Conservation (phyloP, 1,139 yeast genomes). For the Saccharomycopsis hybrid region DNA sequence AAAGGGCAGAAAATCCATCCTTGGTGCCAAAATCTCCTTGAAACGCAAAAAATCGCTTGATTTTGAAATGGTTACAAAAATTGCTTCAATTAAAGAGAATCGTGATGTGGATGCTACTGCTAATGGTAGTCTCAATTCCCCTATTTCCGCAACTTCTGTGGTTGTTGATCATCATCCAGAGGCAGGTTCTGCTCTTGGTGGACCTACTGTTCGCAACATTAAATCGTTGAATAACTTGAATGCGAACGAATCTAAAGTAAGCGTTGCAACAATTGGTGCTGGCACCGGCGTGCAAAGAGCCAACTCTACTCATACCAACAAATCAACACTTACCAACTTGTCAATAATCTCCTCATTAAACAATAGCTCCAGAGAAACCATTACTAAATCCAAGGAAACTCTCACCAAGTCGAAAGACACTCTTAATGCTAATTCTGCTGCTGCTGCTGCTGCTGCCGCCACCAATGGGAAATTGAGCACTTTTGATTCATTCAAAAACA, state of each 20-base stretch:
- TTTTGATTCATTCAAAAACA: not conserved
- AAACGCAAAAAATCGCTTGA: constrained; percentile 12
- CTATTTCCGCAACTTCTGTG: not conserved
- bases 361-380: constrained; percentile 12
- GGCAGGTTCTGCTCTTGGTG: not conserved
- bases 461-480: not conserved
- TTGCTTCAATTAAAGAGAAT: not conserved
- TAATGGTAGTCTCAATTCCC: not conserved
- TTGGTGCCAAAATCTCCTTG: constrained; percentile 10
- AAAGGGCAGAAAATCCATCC: not conserved
- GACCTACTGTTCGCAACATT: not conserved
- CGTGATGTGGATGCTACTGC: not conserved
- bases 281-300: not conserved
- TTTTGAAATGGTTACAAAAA: constrained; percentile 16
- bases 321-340: not conserved
- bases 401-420: not conserved
- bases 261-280: not conserved
- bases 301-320: not conserved
- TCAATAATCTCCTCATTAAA: not conserved
- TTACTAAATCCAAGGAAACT: constrained; percentile 9
- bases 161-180: not conserved
- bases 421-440: not conserved
- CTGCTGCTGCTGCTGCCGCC: constrained; percentile 2
- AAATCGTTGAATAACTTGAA: not conserved
- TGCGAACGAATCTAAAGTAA: constrained; percentile 1